Percentiles rank a stretch among this genome's conserved stretches.
These are phyloP conservation scores for Candida oleophila DNA, from an alignment of 805 yeast genomes.

Conservation along the genomic window DNA sequence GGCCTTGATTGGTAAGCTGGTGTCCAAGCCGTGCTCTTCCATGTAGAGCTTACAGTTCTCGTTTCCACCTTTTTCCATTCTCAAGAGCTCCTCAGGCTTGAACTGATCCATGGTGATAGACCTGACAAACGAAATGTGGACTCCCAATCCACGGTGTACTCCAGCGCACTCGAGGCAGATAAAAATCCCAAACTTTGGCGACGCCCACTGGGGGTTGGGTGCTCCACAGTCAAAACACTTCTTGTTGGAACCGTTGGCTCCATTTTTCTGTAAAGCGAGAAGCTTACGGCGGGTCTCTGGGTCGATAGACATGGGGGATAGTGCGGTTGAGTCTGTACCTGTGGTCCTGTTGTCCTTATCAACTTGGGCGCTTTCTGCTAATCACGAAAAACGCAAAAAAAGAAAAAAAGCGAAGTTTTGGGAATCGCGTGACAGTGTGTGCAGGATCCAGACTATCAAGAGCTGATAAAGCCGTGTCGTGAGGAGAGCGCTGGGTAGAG, in stretches of 20 bases:
- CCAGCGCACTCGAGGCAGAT: constrained; percentile 99
- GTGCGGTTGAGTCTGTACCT: neutral
- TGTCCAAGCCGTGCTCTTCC: constrained; percentile 66
- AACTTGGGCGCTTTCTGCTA: too few species aligned
- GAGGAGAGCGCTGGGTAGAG: neutral
- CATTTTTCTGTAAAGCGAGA: constrained; percentile 71
- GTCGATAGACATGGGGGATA: constrained; percentile 65
- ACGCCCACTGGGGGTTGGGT: constrained; percentile 99
- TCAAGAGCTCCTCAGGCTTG: constrained; percentile 82
- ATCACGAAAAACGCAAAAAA: too few species aligned
- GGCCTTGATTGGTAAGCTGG: constrained; percentile 58
- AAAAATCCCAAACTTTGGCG: constrained; percentile 96
- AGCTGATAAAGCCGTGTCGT: neutral
- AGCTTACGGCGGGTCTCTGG: constrained; percentile 88
- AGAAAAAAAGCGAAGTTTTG: neutral
- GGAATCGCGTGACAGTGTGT: too few species aligned
- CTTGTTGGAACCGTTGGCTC: constrained; percentile 58
- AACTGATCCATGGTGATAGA: constrained; percentile 98
- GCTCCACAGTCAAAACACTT: constrained; percentile 92
- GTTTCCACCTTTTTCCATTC: constrained; percentile 96
- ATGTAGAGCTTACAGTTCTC: constrained; percentile 70
- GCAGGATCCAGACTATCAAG: too few species aligned
- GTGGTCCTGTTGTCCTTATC: too few species aligned
- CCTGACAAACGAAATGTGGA: constrained; percentile 93
- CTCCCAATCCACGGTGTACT: constrained; percentile 91